Conservation (phyloP, 345 rosid species). For the Arabis alpina region DNA sequence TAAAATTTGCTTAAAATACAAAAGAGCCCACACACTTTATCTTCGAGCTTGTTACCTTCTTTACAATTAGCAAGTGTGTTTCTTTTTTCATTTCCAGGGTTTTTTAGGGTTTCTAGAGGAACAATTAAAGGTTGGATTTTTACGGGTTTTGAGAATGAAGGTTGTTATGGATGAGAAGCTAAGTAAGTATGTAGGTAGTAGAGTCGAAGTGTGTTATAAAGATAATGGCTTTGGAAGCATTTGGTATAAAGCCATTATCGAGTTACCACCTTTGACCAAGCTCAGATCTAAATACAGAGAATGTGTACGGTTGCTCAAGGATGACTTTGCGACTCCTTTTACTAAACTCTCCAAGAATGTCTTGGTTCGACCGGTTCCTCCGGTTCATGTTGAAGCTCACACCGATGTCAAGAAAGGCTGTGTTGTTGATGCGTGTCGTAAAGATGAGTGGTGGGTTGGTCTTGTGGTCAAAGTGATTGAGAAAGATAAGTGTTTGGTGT, state of each 20-base stretch:
- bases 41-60: too few relatives aligned
- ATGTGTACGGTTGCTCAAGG: constrained; percentile 46
- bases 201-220: constrained; percentile 53
- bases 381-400: neutral
- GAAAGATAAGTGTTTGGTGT: constrained; percentile 43
- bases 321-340: constrained; percentile 46
- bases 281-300: constrained; percentile 36
- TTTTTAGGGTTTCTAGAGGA: neutral
- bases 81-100: neutral
- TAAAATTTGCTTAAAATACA: too few relatives aligned
- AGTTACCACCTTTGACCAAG: constrained; percentile 41
- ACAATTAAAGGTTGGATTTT: neutral
- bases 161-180: neutral
- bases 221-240: constrained; percentile 58
- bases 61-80: too few relatives aligned
- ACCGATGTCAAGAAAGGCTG: constrained; percentile 40
- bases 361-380: constrained; percentile 57
- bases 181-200: constrained; percentile 17
- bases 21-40: too few relatives aligned
- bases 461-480: constrained; percentile 50
- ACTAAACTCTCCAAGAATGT: constrained; percentile 44
- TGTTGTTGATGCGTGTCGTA: constrained; percentile 47
- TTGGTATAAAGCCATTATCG: constrained; percentile 53
- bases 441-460: constrained; percentile 61
- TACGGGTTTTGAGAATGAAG: neutral